Percentiles rank a stretch among this genome's conserved stretches.
Evolutionary conservation across 2,329 filamentous ascomycete genomes (phyloP).

Genomic region (Bimuria novae-zelandiae): DNA sequence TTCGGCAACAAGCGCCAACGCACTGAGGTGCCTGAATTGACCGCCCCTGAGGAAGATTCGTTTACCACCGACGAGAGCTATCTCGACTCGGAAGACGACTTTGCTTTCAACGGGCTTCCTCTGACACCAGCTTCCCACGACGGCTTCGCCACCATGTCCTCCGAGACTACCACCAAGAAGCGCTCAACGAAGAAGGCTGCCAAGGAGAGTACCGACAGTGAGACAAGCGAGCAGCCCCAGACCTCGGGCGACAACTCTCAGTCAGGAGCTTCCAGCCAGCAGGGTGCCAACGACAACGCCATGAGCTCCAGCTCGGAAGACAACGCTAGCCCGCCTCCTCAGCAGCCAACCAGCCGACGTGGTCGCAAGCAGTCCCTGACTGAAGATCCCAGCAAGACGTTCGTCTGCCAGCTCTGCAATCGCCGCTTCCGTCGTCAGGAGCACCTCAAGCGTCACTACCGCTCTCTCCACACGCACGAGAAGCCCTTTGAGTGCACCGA

Average conservation of each 20-base stretch:
- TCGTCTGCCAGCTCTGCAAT: constrained; percentile 94
- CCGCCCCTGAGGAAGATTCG: constrained; percentile 70
- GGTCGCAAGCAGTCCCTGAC: constrained; percentile 98
- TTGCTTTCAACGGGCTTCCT: constrained; percentile 62
- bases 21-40: constrained; percentile 67
- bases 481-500: constrained; percentile 98
- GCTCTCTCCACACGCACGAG: constrained; percentile 96
- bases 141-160: constrained; percentile 43
- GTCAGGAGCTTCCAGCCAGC: constrained; percentile 45
- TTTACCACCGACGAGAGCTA: constrained; percentile 76
- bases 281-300: constrained; percentile 50
- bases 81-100: constrained; percentile 73
- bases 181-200: constrained; percentile 33
- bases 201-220: constrained; percentile 37
- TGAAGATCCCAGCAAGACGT: constrained; percentile 97
- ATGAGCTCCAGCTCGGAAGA: constrained; percentile 53
- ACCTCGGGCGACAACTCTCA: constrained; percentile 37
- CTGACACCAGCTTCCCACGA: constrained; percentile 65
- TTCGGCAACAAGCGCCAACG: constrained; percentile 72
- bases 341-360: constrained; percentile 78
- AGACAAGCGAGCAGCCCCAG: constrained; percentile 41
- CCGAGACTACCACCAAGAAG: constrained; percentile 28
- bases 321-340: constrained; percentile 34
- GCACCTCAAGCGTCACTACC: constrained; percentile 97
- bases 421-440: constrained; percentile 97